Percentiles rank a stretch among this genome's conserved stretches.
phyloP scores from a whole-genome alignment of 345 rosid genomes.

The Rhizophora mangle region DNA sequence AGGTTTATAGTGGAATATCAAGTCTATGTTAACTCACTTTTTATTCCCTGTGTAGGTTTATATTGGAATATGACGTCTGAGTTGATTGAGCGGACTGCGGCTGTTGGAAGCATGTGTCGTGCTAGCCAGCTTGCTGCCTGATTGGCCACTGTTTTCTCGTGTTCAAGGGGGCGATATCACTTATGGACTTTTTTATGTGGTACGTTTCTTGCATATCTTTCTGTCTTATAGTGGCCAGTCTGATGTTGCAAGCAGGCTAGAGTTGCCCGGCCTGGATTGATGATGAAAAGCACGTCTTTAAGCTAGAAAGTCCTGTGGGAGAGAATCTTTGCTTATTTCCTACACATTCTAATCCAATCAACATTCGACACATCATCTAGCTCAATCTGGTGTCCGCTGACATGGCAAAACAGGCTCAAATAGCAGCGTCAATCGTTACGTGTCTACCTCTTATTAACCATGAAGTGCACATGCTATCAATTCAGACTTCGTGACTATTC shows the following conservation, averaged over 20 bases:
- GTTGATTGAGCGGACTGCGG: not conserved
- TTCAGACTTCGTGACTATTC: not conserved
- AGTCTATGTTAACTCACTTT: not conserved
- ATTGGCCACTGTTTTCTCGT: too few species aligned
- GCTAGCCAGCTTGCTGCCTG: not conserved
- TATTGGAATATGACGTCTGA: not conserved
- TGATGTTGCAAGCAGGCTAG: not conserved
- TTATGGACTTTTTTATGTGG: not conserved
- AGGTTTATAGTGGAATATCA: too few species aligned
- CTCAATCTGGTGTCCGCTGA: not conserved
- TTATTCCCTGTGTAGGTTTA: not conserved
- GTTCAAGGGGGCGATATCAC: too few species aligned
- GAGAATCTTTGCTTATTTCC: not conserved
- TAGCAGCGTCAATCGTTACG: not conserved
- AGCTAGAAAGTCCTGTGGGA: not conserved
- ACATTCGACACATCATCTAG: not conserved
- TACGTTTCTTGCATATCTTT: not conserved
- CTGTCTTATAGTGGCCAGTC: not conserved
- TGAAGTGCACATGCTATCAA: not conserved
- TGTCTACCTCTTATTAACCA: not conserved
- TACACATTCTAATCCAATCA: constrained; percentile 1
- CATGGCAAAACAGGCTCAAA: not conserved
- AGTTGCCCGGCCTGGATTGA: not conserved
- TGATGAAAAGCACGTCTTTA: not conserved
- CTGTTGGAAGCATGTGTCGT: not conserved